These are phyloP conservation scores for Neurospora sp. DNA, from an alignment of 495 filamentous ascomycete genomes.

Conservation along the genomic window DNA sequence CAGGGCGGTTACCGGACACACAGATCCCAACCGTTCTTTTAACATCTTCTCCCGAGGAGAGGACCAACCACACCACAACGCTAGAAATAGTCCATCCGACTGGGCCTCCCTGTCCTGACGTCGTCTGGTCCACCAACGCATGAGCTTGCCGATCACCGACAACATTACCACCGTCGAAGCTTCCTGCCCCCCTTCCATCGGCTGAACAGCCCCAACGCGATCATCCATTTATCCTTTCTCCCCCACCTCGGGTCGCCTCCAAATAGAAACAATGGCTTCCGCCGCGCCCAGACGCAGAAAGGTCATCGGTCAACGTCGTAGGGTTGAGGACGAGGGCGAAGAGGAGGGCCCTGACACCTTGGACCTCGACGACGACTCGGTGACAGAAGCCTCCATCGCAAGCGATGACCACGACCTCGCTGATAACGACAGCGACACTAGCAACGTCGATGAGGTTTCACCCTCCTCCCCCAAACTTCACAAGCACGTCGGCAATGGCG, in stretches of 20 bases:
- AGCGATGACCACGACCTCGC: constrained; percentile 69
- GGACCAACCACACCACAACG: constrained; percentile 2
- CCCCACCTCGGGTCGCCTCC: constrained; percentile 4
- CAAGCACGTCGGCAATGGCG: constrained; percentile 26
- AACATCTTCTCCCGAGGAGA: not conserved
- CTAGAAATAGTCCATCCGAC: not conserved
- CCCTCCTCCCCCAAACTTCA: constrained; percentile 35
- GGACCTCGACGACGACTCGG: constrained; percentile 68
- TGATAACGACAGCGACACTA: constrained; percentile 65
- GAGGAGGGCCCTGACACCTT: constrained; percentile 56
- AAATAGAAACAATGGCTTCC: constrained; percentile 20
- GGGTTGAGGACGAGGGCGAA: constrained; percentile 71
- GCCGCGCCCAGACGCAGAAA: constrained; percentile 50
- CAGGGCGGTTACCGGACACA: constrained; percentile 20
- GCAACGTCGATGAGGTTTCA: constrained; percentile 51
- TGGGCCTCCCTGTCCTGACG: not conserved
- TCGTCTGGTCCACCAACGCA: constrained; percentile 11
- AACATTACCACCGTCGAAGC: constrained; percentile 12
- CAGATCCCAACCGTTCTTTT: not conserved
- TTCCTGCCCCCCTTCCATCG: constrained; percentile 14
- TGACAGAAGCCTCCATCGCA: constrained; percentile 68
- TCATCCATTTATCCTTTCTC: not conserved
- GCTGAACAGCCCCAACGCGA: constrained; percentile 6
- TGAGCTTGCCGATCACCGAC: constrained; percentile 10
- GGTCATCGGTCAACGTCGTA: constrained; percentile 64